These are phyloP conservation scores for Metschnikowia kunwiensis DNA, from an alignment of 805 yeast species.

Conservation along the genomic window DNA sequence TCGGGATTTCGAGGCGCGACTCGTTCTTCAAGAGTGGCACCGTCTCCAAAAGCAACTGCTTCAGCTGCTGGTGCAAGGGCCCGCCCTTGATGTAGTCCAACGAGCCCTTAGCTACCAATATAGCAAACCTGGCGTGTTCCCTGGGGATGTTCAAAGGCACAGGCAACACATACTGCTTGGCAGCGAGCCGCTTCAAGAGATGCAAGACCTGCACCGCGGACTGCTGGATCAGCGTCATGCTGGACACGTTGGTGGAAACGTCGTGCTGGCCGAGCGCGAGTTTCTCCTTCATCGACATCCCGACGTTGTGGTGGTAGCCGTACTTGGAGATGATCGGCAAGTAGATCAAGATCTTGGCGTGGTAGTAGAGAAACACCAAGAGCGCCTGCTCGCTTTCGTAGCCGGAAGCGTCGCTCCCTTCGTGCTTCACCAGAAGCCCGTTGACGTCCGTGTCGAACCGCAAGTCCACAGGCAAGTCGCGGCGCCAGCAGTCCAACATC, in stretches of 20 bases:
- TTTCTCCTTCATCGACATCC: slow-evolving; percentile 37
- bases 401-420: slow-evolving; percentile 5
- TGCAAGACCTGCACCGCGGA: slow-evolving; percentile 59
- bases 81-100: slow-evolving; percentile 84
- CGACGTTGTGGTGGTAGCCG: slow-evolving; percentile 42
- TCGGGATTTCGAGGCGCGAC: slow-evolving; percentile 50
- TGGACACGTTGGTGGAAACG: slow-evolving; percentile 38
- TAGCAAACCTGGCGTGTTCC: slow-evolving; percentile 59
- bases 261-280: slow-evolving; percentile 37
- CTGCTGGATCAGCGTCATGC: slow-evolving; percentile 67
- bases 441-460: slow-evolving; percentile 63
- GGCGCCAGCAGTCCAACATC: slow-evolving; percentile 74
- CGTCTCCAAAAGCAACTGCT: slow-evolving; percentile 49
- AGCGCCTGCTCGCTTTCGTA: slow-evolving; percentile 43
- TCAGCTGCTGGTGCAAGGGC: slow-evolving; percentile 68
- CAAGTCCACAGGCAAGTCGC: slow-evolving; percentile 59
- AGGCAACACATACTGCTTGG: slow-evolving; percentile 47
- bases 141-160: slow-evolving; percentile 62
- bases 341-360: slow-evolving; percentile 42
- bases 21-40: slow-evolving; percentile 51
- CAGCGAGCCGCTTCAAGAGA: slow-evolving; percentile 43
- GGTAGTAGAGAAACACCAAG: slow-evolving; percentile 46
- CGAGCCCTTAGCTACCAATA: slow-evolving; percentile 70
- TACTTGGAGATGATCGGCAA: slow-evolving; percentile 41
- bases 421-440: slow-evolving; percentile 40